A percentile compares a stretch with the other conserved stretches of the same genome.
These are phyloP conservation scores for Phytophthora constricta DNA, from an alignment of 352 stramenopile species.

Conservation along the genomic window DNA sequence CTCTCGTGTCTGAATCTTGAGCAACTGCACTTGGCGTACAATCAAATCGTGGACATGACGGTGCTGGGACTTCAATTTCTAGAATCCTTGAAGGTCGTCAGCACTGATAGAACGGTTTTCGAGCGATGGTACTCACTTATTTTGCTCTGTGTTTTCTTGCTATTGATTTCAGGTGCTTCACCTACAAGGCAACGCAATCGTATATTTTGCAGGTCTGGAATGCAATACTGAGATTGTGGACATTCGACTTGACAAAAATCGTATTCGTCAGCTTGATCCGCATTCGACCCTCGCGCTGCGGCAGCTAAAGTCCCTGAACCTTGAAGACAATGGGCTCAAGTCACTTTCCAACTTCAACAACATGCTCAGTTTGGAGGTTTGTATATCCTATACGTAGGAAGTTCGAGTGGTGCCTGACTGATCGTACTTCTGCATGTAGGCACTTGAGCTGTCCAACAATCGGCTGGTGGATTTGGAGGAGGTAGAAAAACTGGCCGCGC, in stretches of 20 bases:
- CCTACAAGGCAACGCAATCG: constrained; percentile 85
- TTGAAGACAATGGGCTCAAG: constrained; percentile 86
- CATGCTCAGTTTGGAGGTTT: constrained; percentile 72
- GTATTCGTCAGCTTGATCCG: constrained; percentile 79
- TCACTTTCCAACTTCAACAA: constrained; percentile 73
- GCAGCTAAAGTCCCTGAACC: constrained; percentile 60
- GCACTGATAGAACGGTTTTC: too few relatives aligned
- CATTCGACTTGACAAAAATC: constrained; percentile 83
- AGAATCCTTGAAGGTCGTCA: constrained; percentile 73
- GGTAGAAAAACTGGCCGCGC: constrained; percentile 63
- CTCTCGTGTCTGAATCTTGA: constrained; percentile 70
- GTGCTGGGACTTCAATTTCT: constrained; percentile 72
- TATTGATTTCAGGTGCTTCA: constrained; percentile 56
- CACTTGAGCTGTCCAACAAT: constrained; percentile 82
- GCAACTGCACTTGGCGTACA: constrained; percentile 77
- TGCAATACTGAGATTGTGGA: constrained; percentile 70
- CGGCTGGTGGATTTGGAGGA: constrained; percentile 80
- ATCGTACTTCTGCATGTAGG: constrained; percentile 33
- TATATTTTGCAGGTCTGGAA: constrained; percentile 67
- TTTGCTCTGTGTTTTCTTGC: background rate
- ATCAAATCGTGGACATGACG: constrained; percentile 82
- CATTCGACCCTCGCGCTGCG: constrained; percentile 53
- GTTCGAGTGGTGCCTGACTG: constrained; percentile 1
- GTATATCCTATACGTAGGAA: background rate
- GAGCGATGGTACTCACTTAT: too few relatives aligned